A percentile compares a stretch with the other conserved stretches of the same genome.
phyloP scores from a whole-genome alignment of 345 rosid genomes.

The Camelina hispida region DNA sequence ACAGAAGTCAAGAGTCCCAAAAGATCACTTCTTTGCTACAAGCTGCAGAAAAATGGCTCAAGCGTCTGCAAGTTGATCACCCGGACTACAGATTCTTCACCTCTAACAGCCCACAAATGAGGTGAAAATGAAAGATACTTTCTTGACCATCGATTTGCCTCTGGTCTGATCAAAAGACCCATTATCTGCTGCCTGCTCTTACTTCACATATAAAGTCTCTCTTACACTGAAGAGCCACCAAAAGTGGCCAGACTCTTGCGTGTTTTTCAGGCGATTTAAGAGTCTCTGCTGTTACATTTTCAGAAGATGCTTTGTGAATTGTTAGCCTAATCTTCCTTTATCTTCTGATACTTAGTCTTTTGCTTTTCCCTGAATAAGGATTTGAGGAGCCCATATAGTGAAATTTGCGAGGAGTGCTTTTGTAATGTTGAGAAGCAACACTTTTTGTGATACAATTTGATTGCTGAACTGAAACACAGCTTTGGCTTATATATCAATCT shows the following conservation, averaged over 20 bases:
- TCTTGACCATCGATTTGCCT: constrained; percentile 23
- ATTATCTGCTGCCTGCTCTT: constrained; percentile 28
- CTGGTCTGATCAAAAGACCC: constrained; percentile 29
- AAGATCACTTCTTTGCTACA: constrained; percentile 60
- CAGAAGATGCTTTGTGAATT: constrained; percentile 42
- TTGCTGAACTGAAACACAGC: constrained; percentile 26
- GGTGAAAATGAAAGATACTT: constrained; percentile 39
- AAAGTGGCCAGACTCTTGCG: constrained; percentile 33
- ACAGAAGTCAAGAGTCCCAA: constrained; percentile 55
- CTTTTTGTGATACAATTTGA: constrained; percentile 32
- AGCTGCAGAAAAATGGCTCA: constrained; percentile 81
- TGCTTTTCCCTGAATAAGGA: constrained; percentile 30
- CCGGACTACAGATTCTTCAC: constrained; percentile 80
- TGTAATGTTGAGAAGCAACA: constrained; percentile 38
- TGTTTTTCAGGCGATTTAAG: constrained; percentile 43
- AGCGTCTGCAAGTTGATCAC: constrained; percentile 66
- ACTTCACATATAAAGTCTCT: constrained; percentile 33
- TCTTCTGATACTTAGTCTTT: constrained; percentile 28
- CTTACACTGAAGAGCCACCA: constrained; percentile 41
- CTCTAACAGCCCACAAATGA: constrained; percentile 53
- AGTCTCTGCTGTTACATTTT: constrained; percentile 34
- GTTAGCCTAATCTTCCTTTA: constrained; percentile 22
- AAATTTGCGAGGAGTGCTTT: constrained; percentile 29
- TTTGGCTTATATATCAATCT: constrained; percentile 20
- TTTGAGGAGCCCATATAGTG: constrained; percentile 30